Percentiles rank a stretch among this genome's conserved stretches.
These are phyloP conservation scores for Lasiosphaeris hirsuta DNA, from an alignment of 495 filamentous ascomycete species.

Conservation along the genomic window DNA sequence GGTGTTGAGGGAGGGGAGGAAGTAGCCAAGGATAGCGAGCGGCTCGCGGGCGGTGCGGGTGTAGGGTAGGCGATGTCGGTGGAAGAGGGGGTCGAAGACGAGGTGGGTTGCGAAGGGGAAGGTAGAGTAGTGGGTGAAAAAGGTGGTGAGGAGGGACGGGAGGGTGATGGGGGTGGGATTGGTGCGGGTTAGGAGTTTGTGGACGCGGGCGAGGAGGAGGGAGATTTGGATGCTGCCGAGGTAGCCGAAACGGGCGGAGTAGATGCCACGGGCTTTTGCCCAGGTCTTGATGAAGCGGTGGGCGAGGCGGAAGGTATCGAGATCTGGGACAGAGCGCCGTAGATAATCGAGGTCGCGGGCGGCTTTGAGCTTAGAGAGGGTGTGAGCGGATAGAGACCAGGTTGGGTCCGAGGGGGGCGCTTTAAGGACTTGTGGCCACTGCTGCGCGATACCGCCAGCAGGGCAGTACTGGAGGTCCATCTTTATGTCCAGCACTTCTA, in stretches of 20 bases:
- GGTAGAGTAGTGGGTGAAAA: slow-evolving; percentile 56
- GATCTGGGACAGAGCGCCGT: slow-evolving; percentile 48
- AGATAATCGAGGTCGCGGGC: slow-evolving; percentile 54
- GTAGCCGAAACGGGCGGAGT: slow-evolving; percentile 55
- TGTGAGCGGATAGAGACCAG: slow-evolving; percentile 45
- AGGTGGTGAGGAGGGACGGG: slow-evolving; percentile 45
- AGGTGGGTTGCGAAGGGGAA: slow-evolving; percentile 51
- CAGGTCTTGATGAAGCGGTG: slow-evolving; percentile 52
- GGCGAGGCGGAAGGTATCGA: slow-evolving; percentile 48
- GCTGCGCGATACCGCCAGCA: slow-evolving; percentile 43
- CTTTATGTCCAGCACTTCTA: slow-evolving; percentile 47
- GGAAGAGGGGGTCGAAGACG: slow-evolving; percentile 52
- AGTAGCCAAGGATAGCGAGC: slow-evolving; percentile 53
- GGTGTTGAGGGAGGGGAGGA: slow-evolving; percentile 54
- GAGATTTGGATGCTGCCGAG: slow-evolving; percentile 57
- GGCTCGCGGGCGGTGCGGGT: slow-evolving; percentile 50
- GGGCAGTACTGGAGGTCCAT: slow-evolving; percentile 61
- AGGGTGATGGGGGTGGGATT: slow-evolving; percentile 24
- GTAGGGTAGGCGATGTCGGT: slow-evolving; percentile 39
- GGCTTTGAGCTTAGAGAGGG: slow-evolving; percentile 54
- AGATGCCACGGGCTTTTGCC: slow-evolving; percentile 54
- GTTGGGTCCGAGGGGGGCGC: slow-evolving; percentile 39
- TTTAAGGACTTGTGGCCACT: slow-evolving; percentile 35
- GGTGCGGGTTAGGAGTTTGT: slow-evolving; percentile 41
- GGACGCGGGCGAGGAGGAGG: slow-evolving; percentile 50